A percentile compares a stretch with the other conserved stretches of the same genome.
Conservation (phyloP, 179 eudicot genomes). For the Amaranthus tricolor region DNA sequence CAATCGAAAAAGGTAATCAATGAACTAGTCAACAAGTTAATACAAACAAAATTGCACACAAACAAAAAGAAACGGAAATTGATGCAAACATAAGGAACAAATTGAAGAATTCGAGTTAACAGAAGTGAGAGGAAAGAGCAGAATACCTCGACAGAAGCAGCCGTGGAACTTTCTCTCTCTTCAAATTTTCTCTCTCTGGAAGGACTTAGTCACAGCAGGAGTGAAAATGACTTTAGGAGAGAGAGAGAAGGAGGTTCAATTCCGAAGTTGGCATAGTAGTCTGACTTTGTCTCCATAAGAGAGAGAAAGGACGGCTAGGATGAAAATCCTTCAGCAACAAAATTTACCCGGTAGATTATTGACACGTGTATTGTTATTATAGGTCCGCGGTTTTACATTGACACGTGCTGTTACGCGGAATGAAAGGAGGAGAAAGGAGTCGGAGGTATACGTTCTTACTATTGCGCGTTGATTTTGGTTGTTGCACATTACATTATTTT, state of each 20-base stretch:
- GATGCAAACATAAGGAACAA: neutral
- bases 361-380: constrained; percentile 31
- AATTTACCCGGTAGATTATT: constrained; percentile 11
- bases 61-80: neutral
- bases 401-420: constrained; percentile 45
- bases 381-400: constrained; percentile 20
- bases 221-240: neutral
- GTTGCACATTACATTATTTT: neutral
- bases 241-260: constrained; percentile 1
- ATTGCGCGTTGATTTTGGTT: neutral
- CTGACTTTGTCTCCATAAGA: constrained; percentile 18
- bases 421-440: constrained; percentile 25
- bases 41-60: neutral
- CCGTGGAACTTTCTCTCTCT: constrained; percentile 1
- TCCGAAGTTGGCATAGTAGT: constrained; percentile 18
- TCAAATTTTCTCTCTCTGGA: neutral
- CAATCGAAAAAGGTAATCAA: neutral
- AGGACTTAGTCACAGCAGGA: neutral
- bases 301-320: constrained; percentile 33
- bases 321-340: neutral
- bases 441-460: neutral
- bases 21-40: neutral
- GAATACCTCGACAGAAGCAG: neutral
- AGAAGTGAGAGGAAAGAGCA: neutral
- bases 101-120: neutral